Evolutionary conservation across 345 rosid species (phyloP), one percentile per base, ranked within the genome.

Genomic region (Abelmoschus esculentus): DNA sequence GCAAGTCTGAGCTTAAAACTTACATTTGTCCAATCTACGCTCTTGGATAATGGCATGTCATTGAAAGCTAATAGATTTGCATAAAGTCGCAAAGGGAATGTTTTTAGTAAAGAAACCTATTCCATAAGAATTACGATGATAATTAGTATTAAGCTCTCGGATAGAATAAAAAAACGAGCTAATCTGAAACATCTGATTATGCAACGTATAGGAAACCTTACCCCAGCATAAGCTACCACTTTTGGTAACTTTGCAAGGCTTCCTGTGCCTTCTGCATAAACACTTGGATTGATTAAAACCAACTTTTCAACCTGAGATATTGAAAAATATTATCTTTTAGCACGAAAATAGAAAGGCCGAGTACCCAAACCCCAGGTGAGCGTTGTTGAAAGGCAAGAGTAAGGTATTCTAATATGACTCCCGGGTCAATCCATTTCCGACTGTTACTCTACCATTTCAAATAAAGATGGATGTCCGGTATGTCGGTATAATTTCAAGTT

Each of bases 1-100:
- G 10, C 3, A 42, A 14, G 22, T 66, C 57, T 2, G 32, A 55
- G 6, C 42, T 18, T 62, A 69, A 56, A 60, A 61, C 86, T 84
- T 78, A 88, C 98, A 68, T 88, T 86, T 22, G 93, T 88, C 96
- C 88, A 89, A 74, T 92, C 96, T 56, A 85, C 77, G 74, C 78
- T 77, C 65, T 83, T 85, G 17, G 84, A 73, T 29, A 85, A 74
- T 3, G 98, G 76, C 9, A 87, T 75, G 14, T 79, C 78, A n/a
- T 76, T 38, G 72, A 92, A 92, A 57, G 98, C 81, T 75, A 83
- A 53, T 4, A 77, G 67, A 56, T 85, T 92, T 14, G 88, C 98
- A 50, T 76, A 83, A 62, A 88, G 76, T 42, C 98, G 93, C 36
- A 92, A 76, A 2, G 92, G 93, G 68, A 81, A 72, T 71, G 89